phyloP scores from a whole-genome alignment of 352 stramenopile genomes.

The Globisporangium nagaii region DNA sequence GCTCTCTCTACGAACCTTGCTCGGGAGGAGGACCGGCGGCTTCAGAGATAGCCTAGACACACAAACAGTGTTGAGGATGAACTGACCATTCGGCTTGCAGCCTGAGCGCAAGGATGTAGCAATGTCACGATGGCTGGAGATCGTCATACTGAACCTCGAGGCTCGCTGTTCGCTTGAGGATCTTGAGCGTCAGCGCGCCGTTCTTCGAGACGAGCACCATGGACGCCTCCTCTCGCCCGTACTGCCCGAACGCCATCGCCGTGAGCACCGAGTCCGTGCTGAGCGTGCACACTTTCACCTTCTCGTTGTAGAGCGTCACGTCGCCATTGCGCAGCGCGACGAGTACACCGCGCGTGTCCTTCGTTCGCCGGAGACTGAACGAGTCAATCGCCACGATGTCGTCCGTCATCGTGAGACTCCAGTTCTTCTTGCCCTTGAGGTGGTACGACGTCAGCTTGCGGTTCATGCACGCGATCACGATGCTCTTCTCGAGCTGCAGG shows the following conservation, averaged over 20 bases:
- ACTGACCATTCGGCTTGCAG: not conserved
- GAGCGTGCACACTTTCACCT: conserved; percentile 75
- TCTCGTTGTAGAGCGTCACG: conserved; percentile 87
- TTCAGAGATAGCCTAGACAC: conserved; percentile 45
- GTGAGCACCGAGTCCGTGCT: conserved; percentile 60
- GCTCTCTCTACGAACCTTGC: conserved; percentile 35
- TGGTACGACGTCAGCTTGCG: conserved; percentile 84
- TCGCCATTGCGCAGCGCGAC: conserved; percentile 84
- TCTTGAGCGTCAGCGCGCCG: conserved; percentile 80
- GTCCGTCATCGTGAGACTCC: conserved; percentile 78
- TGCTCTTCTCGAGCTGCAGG: conserved; percentile 77
- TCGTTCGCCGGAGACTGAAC: conserved; percentile 65
- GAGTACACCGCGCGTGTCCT: conserved; percentile 72
- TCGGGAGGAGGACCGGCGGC: conserved; percentile 74
- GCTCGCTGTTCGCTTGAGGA: conserved; percentile 83
- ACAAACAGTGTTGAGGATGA: not conserved
- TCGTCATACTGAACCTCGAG: conserved; percentile 62
- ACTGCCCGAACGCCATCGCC: conserved; percentile 85
- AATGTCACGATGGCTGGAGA: too few species aligned
- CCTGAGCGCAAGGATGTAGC: too few species aligned
- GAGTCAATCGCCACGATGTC: conserved; percentile 80
- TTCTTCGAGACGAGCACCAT: conserved; percentile 78
- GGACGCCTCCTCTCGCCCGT: conserved; percentile 83
- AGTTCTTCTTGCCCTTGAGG: conserved; percentile 90
- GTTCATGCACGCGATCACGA: conserved; percentile 87